Evolutionary conservation across 805 yeast species (phyloP), one percentile per base, ranked within the genome.

Genomic region (Metschnikowia similis): DNA sequence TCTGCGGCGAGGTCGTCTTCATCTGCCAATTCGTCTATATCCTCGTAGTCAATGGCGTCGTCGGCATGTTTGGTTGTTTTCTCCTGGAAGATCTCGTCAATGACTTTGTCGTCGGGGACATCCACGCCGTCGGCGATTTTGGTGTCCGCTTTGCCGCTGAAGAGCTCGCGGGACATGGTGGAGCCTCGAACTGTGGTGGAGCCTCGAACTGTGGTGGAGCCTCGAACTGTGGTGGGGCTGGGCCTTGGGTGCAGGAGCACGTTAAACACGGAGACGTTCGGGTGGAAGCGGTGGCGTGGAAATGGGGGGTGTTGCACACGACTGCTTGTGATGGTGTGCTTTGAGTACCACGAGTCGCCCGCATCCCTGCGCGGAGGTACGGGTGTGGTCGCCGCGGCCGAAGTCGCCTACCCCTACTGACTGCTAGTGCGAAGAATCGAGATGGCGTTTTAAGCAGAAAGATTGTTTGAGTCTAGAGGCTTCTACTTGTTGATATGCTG

Each of bases 21-120:
- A 26, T 91, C 97, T 0, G 97, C 97, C 44, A 91, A 72, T 66
- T 91, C 97, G 57, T 91, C 97, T 60, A 88, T 95, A 64, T 89
- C 96, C 61, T 89, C 97, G 64, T 87, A 92, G 66, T 92, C 98
- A 31, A 90, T 74, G 8, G 99, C 99, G 65, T 91, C 92, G 6
- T 82, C 96, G 1, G 94, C 91, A 66, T 91, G 98, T 48, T 78
- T 76, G 2, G 87, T 71, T 34, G 59, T 58, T 29, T 64, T 55
- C 35, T 67, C 71, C 48, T 52, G 56, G 53, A 71, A 73, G 40
- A 73, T 73, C 30, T 69, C 66, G 46, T 70, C 72, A 11, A 73
- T 69, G 31, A 66, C 65, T 45, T 63, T 64, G 41, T 69, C 75
- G 46, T 68, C 72, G 2, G 71, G 74, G 9, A 70, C 65, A 16